These are phyloP conservation scores for Kluyveromyces marxianus DNA, from an alignment of 1,139 yeast genomes.

Conservation along the genomic window DNA sequence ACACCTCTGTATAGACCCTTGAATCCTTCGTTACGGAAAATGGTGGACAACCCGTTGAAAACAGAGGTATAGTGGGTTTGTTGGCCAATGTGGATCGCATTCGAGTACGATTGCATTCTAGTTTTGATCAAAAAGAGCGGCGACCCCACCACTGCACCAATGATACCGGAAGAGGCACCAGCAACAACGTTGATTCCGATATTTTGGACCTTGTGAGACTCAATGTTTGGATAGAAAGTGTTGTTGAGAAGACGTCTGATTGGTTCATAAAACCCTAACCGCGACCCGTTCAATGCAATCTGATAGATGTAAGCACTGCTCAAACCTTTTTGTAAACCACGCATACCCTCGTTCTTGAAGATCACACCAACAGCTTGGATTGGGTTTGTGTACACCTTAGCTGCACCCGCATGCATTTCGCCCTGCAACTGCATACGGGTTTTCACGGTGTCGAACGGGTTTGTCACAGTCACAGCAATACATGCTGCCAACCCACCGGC, in stretches of 20 bases:
- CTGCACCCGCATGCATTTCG: slow-evolving; percentile 56
- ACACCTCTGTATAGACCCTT: slow-evolving; percentile 82
- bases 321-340: slow-evolving; percentile 85
- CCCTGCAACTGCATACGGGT: slow-evolving; percentile 97
- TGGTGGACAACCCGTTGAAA: slow-evolving; percentile 57
- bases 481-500: slow-evolving; percentile 97
- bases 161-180: slow-evolving; percentile 79
- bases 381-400: slow-evolving; percentile 68
- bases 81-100: slow-evolving; percentile 65
- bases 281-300: slow-evolving; percentile 83
- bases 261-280: slow-evolving; percentile 92
- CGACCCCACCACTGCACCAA: slow-evolving; percentile 86
- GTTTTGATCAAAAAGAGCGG: slow-evolving; percentile 91
- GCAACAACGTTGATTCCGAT: slow-evolving; percentile 64
- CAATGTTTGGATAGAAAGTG: slow-evolving; percentile 45
- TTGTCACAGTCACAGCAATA: slow-evolving; percentile 94
- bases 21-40: slow-evolving; percentile 63
- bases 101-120: slow-evolving; percentile 87
- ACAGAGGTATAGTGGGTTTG: slow-evolving; percentile 79
- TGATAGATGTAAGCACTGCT: slow-evolving; percentile 81
- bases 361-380: slow-evolving; percentile 77
- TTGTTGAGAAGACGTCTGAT: slow-evolving; percentile 54
- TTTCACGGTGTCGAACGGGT: slow-evolving; percentile 90
- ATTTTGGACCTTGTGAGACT: slow-evolving; percentile 48
- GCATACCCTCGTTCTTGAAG: slow-evolving; percentile 70